Base-by-base conservation (phyloP, 129 eudicot species). In the Pittosporum tobira region DNA sequence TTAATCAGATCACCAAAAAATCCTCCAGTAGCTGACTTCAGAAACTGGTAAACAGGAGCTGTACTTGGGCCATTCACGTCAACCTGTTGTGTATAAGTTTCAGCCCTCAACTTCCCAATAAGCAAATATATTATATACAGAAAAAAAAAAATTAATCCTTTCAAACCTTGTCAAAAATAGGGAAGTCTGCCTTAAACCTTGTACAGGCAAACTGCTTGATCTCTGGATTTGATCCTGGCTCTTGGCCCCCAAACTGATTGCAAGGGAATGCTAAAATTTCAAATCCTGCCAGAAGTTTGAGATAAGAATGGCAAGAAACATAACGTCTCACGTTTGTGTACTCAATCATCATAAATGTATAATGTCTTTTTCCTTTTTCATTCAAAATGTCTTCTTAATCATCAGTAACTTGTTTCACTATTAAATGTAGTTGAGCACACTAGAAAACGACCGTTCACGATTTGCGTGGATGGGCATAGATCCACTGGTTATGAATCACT, bases 221-320 rank as follows among this genome's bases (percentile, higher is more conserved):
- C 56, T 90, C 94, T 64, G 61, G 61, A 71, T 85, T 90, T 47
- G 95, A 79, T 29, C 97, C 97, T 15, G 97, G 95, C 74, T 90
- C 97, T 75, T 90, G 97, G 71, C 71, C 77, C 67, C 91, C 91
- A 63, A 89, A 89, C 75, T 89, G 97, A 77, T 89, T 89, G 77
- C 93, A 90, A 1, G 94, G 97, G 61, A 90, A 90, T 15, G 97
- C 97, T 51, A 90, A 56, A 34, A 90, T 83, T 65, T 90, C 95
- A 30, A 90, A 85, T 27, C 97, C 97, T 90, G 75, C 50, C 69
- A 49, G 23, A 76, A 62, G 37, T 44, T 31, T 20, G 38, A 46
- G 34, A 44, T 25, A 10, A 40, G 62, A 57, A n/a, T 31, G 12
- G 23, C 45, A 47, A 37, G 21, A 59, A 26, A 19, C 2, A 6